Percentiles rank a stretch among this genome's conserved stretches.
These are phyloP conservation scores for Elasticomyces elasticus DNA, from an alignment of 495 filamentous ascomycete species.

Conservation along the genomic window DNA sequence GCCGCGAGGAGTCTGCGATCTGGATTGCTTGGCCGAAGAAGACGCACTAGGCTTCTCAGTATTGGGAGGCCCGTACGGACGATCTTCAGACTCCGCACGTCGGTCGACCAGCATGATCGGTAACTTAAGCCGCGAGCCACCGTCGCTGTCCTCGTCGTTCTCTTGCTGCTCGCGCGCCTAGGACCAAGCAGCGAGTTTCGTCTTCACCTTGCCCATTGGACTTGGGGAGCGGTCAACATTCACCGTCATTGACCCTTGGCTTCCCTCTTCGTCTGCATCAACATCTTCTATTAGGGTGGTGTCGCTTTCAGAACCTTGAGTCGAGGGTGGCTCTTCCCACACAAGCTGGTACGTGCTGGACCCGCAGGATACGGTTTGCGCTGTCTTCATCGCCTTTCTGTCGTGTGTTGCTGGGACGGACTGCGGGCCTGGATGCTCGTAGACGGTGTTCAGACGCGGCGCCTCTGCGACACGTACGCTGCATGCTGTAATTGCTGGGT, in stretches of 20 bases:
- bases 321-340: conserved; percentile 5
- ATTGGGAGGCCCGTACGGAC: conserved; percentile 10
- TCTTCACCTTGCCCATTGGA: conserved; percentile 13
- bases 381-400: neutral
- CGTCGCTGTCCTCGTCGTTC: neutral
- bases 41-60: neutral
- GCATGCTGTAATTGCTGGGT: conserved; percentile 9
- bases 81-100: neutral
- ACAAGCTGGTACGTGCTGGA: conserved; percentile 6
- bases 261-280: neutral
- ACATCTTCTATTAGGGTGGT: neutral
- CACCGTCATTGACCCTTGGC: neutral
- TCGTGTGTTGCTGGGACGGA: neutral
- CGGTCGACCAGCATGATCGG: neutral
- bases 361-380: conserved; percentile 2
- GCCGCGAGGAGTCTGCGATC: neutral
- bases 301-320: neutral
- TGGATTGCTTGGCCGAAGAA: conserved; percentile 6
- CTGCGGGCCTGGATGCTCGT: conserved; percentile 1
- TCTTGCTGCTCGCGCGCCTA: conserved; percentile 7
- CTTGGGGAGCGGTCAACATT: neutral
- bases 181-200: conserved; percentile 18
- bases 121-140: neutral
- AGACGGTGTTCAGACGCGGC: conserved; percentile 3
- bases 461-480: conserved; percentile 5